Evolutionary conservation across 2,329 filamentous ascomycete species (phyloP), one percentile per base, ranked within the genome.

Genomic region (Aspergillus pseudotamarii): DNA sequence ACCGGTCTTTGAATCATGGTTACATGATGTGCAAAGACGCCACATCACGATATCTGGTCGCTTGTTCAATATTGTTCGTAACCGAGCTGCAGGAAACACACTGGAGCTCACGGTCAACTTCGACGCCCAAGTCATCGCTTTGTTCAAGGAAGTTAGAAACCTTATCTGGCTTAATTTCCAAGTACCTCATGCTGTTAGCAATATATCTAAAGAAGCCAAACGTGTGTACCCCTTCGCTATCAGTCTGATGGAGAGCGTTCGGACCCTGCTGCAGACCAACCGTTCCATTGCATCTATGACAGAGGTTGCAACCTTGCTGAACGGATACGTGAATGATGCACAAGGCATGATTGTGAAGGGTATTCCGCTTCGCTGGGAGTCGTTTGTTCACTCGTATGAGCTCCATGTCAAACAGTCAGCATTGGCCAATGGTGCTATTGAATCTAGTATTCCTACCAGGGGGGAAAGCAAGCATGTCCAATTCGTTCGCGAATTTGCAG

Each of bases 61-160:
- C 11, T 86, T 99, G 1, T 99, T 99, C 78, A 91, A 91, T 63
- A 94, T 99, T 71, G 88, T 85, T 67, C 91, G 91, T 69, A 93
- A 97, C 69, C 88, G 95, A 68, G 92, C 94, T n/a, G 91, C 92
- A 16, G 94, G 94, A 63, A 95, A 97, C 72, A 87, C 89, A 16
- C 82, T 98, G 36, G 94, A 98, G 78, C 85, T 99, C 30, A 87
- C 87, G 14, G 94, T 99, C 76, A 99, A 98, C 79, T 99, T 99
- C 71, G 94, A 99, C 75, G 89, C 92, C 14, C 95, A 99, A 75
- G 92, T 98, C 61, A 99, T 99, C 74, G 94, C 94, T 0, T 83
- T 99, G 11, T 99, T 99, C 85, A 99, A 99, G 75, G 95, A 99
- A 81, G 96, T 96, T 30, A 89, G 96, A 46, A 99, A 99, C 74